These are phyloP conservation scores for Scenedesmus sp. DNA, from an alignment of 163 green algal genomes.

Conservation along the genomic window DNA sequence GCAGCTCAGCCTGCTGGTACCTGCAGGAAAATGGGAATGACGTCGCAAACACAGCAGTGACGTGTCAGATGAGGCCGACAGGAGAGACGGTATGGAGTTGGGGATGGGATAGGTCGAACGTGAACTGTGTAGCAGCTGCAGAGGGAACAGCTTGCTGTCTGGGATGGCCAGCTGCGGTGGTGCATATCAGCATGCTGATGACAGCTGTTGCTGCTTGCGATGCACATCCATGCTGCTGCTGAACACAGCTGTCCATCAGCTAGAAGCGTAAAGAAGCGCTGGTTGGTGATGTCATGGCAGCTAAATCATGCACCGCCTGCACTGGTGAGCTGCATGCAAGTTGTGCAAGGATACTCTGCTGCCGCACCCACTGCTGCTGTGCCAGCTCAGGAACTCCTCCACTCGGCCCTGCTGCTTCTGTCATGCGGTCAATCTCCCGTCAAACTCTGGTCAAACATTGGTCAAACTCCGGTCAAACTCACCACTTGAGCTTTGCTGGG, in stretches of 20 bases:
- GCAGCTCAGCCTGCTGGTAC: constrained; percentile 88
- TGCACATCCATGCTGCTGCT: neutral
- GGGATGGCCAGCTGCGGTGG: neutral
- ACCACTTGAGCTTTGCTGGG: constrained; percentile 79
- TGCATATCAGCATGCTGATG: neutral
- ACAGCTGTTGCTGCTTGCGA: neutral
- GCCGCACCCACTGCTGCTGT: neutral
- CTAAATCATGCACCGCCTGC: neutral
- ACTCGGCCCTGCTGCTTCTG: neutral
- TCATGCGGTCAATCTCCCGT: neutral
- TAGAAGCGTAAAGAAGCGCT: neutral
- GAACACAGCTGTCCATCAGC: neutral
- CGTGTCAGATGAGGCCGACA: neutral
- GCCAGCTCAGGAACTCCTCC: neutral
- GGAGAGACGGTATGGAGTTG: neutral
- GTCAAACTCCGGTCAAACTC: constrained; percentile 16
- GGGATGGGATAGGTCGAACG: too few species aligned
- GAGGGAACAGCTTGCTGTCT: neutral
- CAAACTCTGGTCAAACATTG: neutral
- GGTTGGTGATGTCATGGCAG: neutral
- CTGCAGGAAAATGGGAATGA: constrained; percentile 17
- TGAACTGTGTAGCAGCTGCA: neutral
- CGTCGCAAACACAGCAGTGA: neutral
- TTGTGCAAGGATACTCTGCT: neutral
- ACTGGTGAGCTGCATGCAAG: too few species aligned